Evolutionary conservation across 805 yeast genomes (phyloP), one percentile per base, ranked within the genome.

Genomic region (Jamesozyma spencerorum): DNA sequence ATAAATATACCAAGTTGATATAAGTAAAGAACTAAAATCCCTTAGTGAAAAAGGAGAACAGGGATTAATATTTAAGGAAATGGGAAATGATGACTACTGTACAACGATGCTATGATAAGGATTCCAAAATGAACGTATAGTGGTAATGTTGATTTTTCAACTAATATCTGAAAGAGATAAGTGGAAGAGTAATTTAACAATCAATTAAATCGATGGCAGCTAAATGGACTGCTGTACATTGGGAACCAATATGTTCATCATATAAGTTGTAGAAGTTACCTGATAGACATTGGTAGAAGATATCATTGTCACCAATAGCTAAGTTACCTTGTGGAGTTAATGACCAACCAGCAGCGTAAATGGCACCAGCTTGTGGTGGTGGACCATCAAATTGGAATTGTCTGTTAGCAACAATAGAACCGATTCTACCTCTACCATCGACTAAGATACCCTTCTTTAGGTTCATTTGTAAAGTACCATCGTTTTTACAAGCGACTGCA

Each of bases 351-450:
- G 74, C 78, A 53, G 85, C 83, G 60, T 74, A 76, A 58, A 77
- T 71, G 45, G 84, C 71, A 63, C 84, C 85, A 28, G 82, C 85
- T 70, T 81, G 90, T 57, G 88, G 87, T 67, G 85, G 83, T 47
- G 87, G 86, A 60, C 88, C 88, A 63, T 81, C 88, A 58, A 81
- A 81, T 69, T 81, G 88, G 75, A 81, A 81, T 69, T 81, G 90
- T 69, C 82, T 72, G 79, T 81, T 81, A 43, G 87, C 79, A 53
- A 81, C 90, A 63, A 81, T 80, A 39, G 87, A 75, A 53, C 88
- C 88, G 50, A 81, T 65, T 73, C 90, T 77, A 37, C 82, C 82
- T 47, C 66, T 51, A 30, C 72, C 58, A 55, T 81, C 90, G 14
- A 65, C 71, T 53, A 82, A 67, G 39, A 75, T 55, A 49, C 77